Percentiles rank a stretch among this genome's conserved stretches.
phyloP scores from a whole-genome alignment of 2,329 filamentous ascomycete species.

The Ophiostoma montium region DNA sequence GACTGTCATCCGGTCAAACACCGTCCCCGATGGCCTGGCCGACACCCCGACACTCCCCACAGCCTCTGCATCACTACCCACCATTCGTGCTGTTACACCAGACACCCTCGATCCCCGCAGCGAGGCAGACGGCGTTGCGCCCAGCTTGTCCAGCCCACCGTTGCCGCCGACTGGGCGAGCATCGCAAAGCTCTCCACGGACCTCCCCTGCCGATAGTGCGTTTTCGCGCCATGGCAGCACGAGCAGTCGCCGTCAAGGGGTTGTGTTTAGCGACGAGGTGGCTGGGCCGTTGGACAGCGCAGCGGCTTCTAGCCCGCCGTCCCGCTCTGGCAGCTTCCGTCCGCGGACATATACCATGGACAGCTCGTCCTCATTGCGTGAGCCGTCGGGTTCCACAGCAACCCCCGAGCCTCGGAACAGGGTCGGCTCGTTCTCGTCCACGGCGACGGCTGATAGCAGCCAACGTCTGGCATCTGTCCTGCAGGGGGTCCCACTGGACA shows the following conservation, averaged over 20 bases:
- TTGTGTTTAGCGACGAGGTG: constrained; percentile 46
- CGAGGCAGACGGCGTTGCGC: constrained; percentile 12
- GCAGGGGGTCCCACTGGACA: constrained; percentile 28
- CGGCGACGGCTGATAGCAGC: constrained; percentile 37
- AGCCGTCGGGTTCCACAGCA: constrained; percentile 25
- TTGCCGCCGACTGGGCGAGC: constrained; percentile 17
- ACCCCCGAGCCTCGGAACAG: constrained; percentile 42
- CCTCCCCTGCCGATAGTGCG: constrained; percentile 29
- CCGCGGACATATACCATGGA: constrained; percentile 47
- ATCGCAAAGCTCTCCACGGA: constrained; percentile 32
- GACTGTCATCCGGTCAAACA: constrained; percentile 15
- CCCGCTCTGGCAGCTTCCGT: constrained; percentile 26
- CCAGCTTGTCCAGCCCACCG: constrained; percentile 8
- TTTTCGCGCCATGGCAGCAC: constrained; percentile 16
- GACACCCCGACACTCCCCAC: neutral
- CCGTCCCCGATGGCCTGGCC: neutral
- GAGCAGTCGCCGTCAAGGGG: constrained; percentile 35
- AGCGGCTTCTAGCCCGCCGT: constrained; percentile 27
- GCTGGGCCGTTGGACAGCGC: constrained; percentile 34
- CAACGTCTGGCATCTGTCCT: constrained; percentile 22
- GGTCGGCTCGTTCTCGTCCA: constrained; percentile 57
- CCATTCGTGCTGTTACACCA: constrained; percentile 53
- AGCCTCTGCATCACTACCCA: constrained; percentile 20
- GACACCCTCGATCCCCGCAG: constrained; percentile 30
- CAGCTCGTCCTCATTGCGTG: constrained; percentile 30